Conservation (phyloP, 1,284 basidiomycete genomes). For the Paramarasmius palmivorus region DNA sequence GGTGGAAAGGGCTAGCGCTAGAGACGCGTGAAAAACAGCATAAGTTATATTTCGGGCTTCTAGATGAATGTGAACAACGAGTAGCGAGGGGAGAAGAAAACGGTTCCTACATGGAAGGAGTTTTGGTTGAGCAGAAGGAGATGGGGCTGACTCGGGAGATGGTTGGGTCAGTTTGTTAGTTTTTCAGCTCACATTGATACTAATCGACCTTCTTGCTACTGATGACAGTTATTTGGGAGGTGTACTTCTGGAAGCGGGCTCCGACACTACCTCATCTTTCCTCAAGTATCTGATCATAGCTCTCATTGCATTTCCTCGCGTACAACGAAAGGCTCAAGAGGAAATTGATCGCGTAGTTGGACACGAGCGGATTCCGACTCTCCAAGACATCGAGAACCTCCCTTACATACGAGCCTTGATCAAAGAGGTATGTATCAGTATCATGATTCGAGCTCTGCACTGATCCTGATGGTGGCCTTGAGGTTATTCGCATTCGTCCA, state of each 20-base stretch:
- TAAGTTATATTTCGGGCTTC: slow-evolving; percentile 18
- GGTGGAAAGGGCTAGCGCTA: slow-evolving; percentile 23
- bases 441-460: not conserved
- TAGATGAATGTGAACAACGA: slow-evolving; percentile 12
- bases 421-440: slow-evolving; percentile 18
- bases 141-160: slow-evolving; percentile 9
- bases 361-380: slow-evolving; percentile 20
- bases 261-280: slow-evolving; percentile 18
- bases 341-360: slow-evolving; percentile 29
- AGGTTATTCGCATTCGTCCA: slow-evolving; percentile 24
- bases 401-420: slow-evolving; percentile 30
- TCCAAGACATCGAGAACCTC: slow-evolving; percentile 25
- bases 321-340: slow-evolving; percentile 25
- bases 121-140: slow-evolving; percentile 7
- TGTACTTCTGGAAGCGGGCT: slow-evolving; percentile 19
- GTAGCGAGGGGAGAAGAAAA: slow-evolving; percentile 9
- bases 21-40: slow-evolving; percentile 20
- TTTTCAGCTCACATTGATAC: not conserved
- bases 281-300: slow-evolving; percentile 17
- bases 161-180: slow-evolving; percentile 7
- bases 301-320: slow-evolving; percentile 22
- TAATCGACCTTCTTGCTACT: not conserved
- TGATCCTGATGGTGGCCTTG: not conserved
- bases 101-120: slow-evolving; percentile 11
- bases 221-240: slow-evolving; percentile 21